A percentile compares a stretch with the other conserved stretches of the same genome.
Evolutionary conservation across 202 grass and related monocot species (phyloP).

Genomic region (Brachypodium distachyon): DNA sequence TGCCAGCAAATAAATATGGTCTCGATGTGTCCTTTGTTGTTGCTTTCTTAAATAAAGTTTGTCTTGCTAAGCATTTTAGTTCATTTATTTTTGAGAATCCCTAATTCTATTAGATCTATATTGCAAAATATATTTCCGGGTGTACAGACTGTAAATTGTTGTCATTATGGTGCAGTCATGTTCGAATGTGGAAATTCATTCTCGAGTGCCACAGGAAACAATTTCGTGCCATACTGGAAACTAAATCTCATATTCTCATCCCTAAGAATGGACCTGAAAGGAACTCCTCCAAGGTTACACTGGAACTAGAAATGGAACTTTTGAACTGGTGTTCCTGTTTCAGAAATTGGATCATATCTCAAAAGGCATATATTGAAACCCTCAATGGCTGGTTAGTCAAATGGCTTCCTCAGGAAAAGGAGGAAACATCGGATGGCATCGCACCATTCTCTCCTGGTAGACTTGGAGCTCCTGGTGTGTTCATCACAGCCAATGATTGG

Average conservation of each 20-base stretch:
- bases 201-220: conserved; percentile 76
- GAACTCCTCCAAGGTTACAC: conserved; percentile 39
- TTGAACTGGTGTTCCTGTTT: conserved; percentile 87
- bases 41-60: neutral
- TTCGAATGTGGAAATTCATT: conserved; percentile 78
- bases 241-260: conserved; percentile 52
- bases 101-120: neutral
- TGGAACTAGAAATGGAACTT: conserved; percentile 74
- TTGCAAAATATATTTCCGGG: neutral
- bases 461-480: conserved; percentile 69
- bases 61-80: neutral
- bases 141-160: neutral
- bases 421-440: conserved; percentile 50
- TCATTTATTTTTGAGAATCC: neutral
- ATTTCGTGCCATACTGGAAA: conserved; percentile 64
- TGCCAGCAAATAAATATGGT: neutral
- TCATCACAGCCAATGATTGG: conserved; percentile 81
- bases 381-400: conserved; percentile 78
- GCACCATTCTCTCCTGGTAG: conserved; percentile 57
- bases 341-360: conserved; percentile 64
- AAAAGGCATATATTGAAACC: conserved; percentile 69
- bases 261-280: conserved; percentile 45
- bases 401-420: conserved; percentile 79
- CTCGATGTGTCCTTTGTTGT: neutral
- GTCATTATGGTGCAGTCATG: conserved; percentile 49